These are phyloP conservation scores for Uronychia binucleata DNA, from an alignment of 73 alveolate species.

Conservation along the genomic window DNA sequence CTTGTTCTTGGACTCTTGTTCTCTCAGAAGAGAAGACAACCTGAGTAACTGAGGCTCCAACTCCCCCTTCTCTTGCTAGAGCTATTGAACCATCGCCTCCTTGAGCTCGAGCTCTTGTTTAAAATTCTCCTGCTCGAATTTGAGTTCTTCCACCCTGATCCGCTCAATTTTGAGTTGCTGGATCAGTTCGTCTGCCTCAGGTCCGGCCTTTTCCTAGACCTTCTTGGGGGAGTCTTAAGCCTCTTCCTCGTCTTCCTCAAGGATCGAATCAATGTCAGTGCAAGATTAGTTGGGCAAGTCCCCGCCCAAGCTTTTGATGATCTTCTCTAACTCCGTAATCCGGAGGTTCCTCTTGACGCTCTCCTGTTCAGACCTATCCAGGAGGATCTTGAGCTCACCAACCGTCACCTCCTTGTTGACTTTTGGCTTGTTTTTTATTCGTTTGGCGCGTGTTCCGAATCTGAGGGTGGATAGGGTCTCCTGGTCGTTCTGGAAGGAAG, in stretches of 20 bases:
- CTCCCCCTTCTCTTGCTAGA: too few relatives aligned
- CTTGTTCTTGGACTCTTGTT: too few relatives aligned
- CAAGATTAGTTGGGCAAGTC: slow-evolving; percentile 21
- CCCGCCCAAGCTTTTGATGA: slow-evolving; percentile 33
- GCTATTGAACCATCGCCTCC: too few relatives aligned
- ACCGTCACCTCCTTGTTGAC: slow-evolving; percentile 82
- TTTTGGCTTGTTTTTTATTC: slow-evolving; percentile 81
- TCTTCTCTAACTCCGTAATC: slow-evolving; percentile 23
- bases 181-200: too few relatives aligned
- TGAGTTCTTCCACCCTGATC: too few relatives aligned
- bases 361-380: slow-evolving; percentile 47
- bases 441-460: slow-evolving; percentile 81
- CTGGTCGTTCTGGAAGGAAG: slow-evolving; percentile 70
- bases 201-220: too few relatives aligned
- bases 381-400: slow-evolving; percentile 62
- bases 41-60: too few relatives aligned
- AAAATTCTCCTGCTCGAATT: too few relatives aligned
- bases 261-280: background rate
- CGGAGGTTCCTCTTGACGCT: slow-evolving; percentile 10
- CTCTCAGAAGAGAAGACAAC: too few relatives aligned
- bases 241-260: slow-evolving; percentile 7
- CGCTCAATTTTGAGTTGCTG: too few relatives aligned
- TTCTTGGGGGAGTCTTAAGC: too few relatives aligned
- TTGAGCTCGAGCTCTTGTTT: too few relatives aligned
- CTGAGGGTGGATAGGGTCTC: slow-evolving; percentile 76